Evolutionary conservation across 129 eudicot species (phyloP).

Genomic region (Flaveria ramosissima): DNA sequence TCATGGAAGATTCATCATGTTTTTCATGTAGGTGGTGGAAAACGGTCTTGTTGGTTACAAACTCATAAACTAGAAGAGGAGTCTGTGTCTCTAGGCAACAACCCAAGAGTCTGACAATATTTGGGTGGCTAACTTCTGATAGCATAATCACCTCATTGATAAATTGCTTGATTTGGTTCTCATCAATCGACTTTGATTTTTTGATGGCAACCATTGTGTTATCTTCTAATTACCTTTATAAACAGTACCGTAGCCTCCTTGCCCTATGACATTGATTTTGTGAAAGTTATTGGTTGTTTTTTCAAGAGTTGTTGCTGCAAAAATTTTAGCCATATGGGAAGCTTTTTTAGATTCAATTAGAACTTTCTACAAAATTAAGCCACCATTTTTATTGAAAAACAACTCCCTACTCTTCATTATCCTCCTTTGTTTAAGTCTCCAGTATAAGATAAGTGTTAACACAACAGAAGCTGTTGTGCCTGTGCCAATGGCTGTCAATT

Average conservation of each 20-base stretch:
- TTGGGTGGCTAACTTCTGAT: too few species aligned
- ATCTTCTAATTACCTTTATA: slow-evolving; percentile 11
- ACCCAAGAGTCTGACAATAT: too few species aligned
- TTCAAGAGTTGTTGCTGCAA: slow-evolving; percentile 1
- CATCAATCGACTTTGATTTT: not conserved
- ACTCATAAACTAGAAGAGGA: too few species aligned
- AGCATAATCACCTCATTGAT: slow-evolving; percentile 4
- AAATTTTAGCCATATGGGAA: not conserved
- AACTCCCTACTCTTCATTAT: not conserved
- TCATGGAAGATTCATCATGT: too few species aligned
- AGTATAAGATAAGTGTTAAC: not conserved
- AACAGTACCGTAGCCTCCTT: slow-evolving; percentile 11
- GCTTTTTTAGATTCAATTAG: not conserved
- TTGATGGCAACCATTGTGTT: not conserved
- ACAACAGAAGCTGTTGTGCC: not conserved
- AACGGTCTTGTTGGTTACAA: too few species aligned
- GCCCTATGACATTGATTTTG: slow-evolving; percentile 8
- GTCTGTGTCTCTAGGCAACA: too few species aligned
- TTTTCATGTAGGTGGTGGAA: too few species aligned
- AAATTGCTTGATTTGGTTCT: too few species aligned
- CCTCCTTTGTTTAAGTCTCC: slow-evolving; percentile 7
- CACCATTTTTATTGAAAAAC: slow-evolving; percentile 5
- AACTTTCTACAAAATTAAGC: not conserved
- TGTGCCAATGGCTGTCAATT: not conserved
- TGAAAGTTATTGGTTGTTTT: not conserved